phyloP scores from a whole-genome alignment of 371 early-diverging fungal genomes.

The Syncephalis plumigaleata region DNA sequence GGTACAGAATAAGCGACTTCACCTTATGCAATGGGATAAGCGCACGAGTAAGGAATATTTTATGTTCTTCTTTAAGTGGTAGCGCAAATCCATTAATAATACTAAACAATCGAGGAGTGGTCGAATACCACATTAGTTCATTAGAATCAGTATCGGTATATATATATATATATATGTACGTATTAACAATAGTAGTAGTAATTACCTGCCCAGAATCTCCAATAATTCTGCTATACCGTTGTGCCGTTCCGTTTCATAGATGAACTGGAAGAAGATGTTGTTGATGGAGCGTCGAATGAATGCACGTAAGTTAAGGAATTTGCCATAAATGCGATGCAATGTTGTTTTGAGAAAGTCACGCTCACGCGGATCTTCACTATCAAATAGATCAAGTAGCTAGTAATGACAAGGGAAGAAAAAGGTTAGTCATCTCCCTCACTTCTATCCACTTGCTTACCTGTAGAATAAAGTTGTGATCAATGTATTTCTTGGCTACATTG shows the following conservation, averaged over 20 bases:
- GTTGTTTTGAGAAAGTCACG: constrained; percentile 94
- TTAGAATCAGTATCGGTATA: no score
- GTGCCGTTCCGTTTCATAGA: constrained; percentile 88
- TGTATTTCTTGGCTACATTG: constrained; percentile 83
- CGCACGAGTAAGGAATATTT: constrained; percentile 75
- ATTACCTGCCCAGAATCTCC: constrained; percentile 84
- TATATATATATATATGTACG: constrained; percentile 3
- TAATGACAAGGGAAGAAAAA: not conserved
- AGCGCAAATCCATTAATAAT: constrained; percentile 97
- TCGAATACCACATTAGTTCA: not conserved
- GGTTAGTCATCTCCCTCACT: constrained; percentile 1
- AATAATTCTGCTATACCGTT: constrained; percentile 94
- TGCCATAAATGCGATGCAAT: constrained; percentile 92
- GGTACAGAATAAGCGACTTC: constrained; percentile 70
- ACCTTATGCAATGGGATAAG: constrained; percentile 91
- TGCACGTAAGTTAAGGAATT: constrained; percentile 85
- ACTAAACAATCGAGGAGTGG: constrained; percentile 16
- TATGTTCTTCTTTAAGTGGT: constrained; percentile 95
- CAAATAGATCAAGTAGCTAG: constrained; percentile 84
- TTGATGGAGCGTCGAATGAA: constrained; percentile 92
- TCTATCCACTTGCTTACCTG: constrained; percentile 45
- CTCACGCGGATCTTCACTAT: constrained; percentile 95
- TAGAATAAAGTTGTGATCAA: constrained; percentile 84
- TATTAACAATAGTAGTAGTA: not conserved
- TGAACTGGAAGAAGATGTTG: constrained; percentile 91